phyloP scores from a whole-genome alignment of 352 stramenopile species.

The Phytophthora macrochlamydospora region DNA sequence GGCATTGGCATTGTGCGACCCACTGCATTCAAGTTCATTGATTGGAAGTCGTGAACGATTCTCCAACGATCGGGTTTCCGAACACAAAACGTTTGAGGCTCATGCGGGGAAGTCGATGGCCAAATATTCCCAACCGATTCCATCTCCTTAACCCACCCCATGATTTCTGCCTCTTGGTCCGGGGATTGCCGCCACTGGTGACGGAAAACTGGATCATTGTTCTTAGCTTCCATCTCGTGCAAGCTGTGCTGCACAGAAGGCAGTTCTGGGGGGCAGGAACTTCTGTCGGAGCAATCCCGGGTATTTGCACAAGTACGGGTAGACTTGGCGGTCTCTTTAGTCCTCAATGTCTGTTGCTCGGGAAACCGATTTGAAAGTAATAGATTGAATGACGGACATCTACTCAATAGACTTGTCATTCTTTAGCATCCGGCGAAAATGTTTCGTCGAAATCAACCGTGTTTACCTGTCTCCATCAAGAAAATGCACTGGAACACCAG shows the following conservation, averaged over 20 bases:
- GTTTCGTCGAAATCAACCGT: background rate
- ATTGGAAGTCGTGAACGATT: constrained; percentile 27
- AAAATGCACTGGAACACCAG: too few species aligned
- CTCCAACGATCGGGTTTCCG: constrained; percentile 20
- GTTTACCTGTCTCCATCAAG: too few species aligned
- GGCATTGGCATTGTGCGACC: constrained; percentile 10
- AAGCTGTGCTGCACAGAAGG: background rate
- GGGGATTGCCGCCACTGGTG: background rate
- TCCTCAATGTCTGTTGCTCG: background rate
- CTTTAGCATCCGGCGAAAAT: background rate
- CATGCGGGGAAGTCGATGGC: background rate
- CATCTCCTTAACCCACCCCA: constrained; percentile 1
- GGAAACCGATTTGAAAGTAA: too few species aligned
- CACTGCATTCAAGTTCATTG: constrained; percentile 9
- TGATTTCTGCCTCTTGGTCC: background rate
- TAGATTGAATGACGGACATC: background rate
- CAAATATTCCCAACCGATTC: background rate
- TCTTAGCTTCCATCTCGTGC: background rate
- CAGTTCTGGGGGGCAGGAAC: background rate
- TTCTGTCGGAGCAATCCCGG: background rate
- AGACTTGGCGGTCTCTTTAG: background rate
- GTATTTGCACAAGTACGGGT: background rate
- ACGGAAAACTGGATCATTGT: background rate
- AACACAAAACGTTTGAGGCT: background rate
- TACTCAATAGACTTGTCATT: background rate